Evolutionary conservation across 2,329 filamentous ascomycete genomes (phyloP), one percentile per base, ranked within the genome.

Genomic region (Aureobasidium sp.): DNA sequence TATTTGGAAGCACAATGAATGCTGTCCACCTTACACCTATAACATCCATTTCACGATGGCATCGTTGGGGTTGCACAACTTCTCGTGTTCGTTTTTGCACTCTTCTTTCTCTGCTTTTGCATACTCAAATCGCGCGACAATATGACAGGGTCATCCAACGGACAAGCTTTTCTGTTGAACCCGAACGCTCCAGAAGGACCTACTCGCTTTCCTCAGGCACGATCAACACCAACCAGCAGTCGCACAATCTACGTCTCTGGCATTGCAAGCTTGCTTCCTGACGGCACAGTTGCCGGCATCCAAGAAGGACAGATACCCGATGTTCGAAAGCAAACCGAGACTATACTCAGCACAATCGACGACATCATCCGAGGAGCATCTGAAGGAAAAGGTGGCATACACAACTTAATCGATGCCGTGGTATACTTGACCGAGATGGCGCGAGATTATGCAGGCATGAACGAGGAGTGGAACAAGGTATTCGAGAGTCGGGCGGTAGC

Each of bases 381-480:
- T 36, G n/a, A 52, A 3, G 48, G 32, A 5, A 41, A 54, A n/a
- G 50, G 37, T 10, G 36, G 36, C 21, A 15, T 54, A 8, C 50
- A 41, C 13, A 54, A 42, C 30, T 11, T 54, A 25, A 54, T 54
- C 8, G 34, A 54, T 54, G 67, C 75, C 3, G 72, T 74, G 11
- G 74, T 78, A 11, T 78, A 76, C 58, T 66, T 78, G 5, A 47
- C 74, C 10, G 74, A 78, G 62, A 77, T 77, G 74, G 70, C 76
- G 63, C 67, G 65, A 0, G 68, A 79, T 34, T 78, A 79, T 62
- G 69, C 70, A 5, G 76, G 72, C 16, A 78, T 78, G 76, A 78
- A 79, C 55, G 76, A 77, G 65, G 76, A 76, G 65, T 78, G 76
- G 77, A 78, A 78, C 63, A 75, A 76, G 65, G 70, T 78, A 8